Base-by-base conservation (phyloP, 1,139 yeast species). In the Sugiyamaella xylanicola region DNA sequence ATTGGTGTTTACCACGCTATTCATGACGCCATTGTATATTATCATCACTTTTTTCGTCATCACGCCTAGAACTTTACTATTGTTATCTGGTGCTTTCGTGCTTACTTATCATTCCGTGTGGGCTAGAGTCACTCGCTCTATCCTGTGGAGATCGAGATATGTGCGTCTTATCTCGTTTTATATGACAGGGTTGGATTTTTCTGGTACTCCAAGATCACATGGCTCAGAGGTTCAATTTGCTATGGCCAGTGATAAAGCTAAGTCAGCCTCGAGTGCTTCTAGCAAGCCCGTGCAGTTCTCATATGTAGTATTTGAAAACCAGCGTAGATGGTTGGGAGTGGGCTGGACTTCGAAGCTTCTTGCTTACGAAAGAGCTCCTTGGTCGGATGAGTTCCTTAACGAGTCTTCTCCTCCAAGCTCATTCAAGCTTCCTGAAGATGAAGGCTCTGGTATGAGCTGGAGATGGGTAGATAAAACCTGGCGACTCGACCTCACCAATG, bases 311-410 rank as follows among this genome's bases (percentile, higher is more conserved):
- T 91, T 85, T 72, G 99, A 93, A 71, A 93, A 93, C 70, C 99
- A 93, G 73, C 83, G 99, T 67, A 84, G 95, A 65, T 93, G 99
- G 99, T 77, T 93, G 47, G 99, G 98, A 9, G 89, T 93, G 65
- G 99, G 99, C 11, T 93, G 99, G 99, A 92, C 99, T 0, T 78
- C 95, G 7, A 91, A 91, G 67, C 77, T 93, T 68, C 77, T 93
- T 59, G 86, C 96, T 36, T 93, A 93, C 69, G 99, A 93, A 71
- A 81, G 99, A 67, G 84, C 96, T 0, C 87, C 97, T 1, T 93
- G 97, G 97, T 92, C 98, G 0, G 99, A 93, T 70, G 97, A 92
- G 71, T 91, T 91, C 66, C 77, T 91, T 59, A 92, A 92, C 69
- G 96, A 91, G 67, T 82, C 92, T 1, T 83, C 87, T 2, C 78